Base-by-base conservation (phyloP, 1,284 basidiomycete genomes). In the Ceratobasidium sp. region DNA sequence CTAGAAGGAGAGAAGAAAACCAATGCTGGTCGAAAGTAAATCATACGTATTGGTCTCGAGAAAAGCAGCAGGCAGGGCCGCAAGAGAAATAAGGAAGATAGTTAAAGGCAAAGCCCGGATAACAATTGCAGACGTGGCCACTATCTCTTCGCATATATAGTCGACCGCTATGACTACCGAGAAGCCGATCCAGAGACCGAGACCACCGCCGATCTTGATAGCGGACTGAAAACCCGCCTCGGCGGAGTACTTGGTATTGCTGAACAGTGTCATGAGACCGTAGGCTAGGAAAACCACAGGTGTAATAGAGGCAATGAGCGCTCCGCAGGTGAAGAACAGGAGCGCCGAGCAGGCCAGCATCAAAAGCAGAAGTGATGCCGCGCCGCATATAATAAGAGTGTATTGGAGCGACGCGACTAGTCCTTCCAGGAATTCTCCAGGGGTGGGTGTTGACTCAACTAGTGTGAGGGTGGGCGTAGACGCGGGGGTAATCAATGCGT, bases 381-480 rank as follows among this genome's bases (percentile, higher is more conserved):
- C 30, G n/a, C 47, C 47, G 47, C 46, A 50, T 21, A 50, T 47
- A 18, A 64, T 35, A 18, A 64, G 62, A 11, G 6, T 23, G 32
- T 50, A 28, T 32, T 64, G 30, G 46, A 64, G 32, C 18, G 62
- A 64, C 16, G 62, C 35, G 62, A 47, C 30, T 49, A 64, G 32
- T 5, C 28, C 46, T 23, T 63, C 59, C n/a, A 63, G 11, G 23
- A 49, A 63, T 26, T 47, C 59, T 46, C 43, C 44, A 18, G 59
- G 59, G 26, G 2, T 30, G 16, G 46, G 59, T 30, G 32, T 41
- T 16, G 26, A 26, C 59, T 63, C 44, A 28, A 14, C 23, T 49
- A 28, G 23, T n/a, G 16, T 55, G 14, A n/a, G 52, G 18, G 52
- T 32, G 16, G 23, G 28, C 35, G 28, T 8, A 30, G 54, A 14